phyloP scores from a whole-genome alignment of 2,329 filamentous ascomycete genomes.

The Orbilia ellipsospora region DNA sequence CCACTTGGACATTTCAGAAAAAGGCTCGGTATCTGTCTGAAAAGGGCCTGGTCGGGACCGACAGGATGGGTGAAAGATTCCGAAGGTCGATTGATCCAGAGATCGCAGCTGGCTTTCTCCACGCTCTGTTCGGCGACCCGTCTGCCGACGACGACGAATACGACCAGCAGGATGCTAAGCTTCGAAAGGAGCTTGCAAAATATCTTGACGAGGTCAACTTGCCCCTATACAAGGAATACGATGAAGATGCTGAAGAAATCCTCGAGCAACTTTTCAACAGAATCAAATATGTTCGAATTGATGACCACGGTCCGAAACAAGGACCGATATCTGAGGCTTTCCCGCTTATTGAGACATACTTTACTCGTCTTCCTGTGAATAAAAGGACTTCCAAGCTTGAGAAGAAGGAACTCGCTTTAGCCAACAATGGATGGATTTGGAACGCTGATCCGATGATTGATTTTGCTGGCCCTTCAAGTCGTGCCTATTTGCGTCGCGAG shows the following conservation, averaged over 20 bases:
- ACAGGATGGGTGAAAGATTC: conserved; percentile 83
- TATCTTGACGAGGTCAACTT: conserved; percentile 87
- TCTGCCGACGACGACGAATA: conserved; percentile 69
- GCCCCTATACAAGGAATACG: conserved; percentile 90
- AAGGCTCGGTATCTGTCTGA: conserved; percentile 74
- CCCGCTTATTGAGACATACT: conserved; percentile 92
- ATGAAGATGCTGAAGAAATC: conserved; percentile 82
- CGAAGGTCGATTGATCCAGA: conserved; percentile 76
- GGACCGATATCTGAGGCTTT: conserved; percentile 80
- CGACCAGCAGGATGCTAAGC: conserved; percentile 67
- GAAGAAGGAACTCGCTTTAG: conserved; percentile 80
- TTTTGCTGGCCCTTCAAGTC: conserved; percentile 88
- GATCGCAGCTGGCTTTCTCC: conserved; percentile 75
- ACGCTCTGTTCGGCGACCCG: conserved; percentile 73
- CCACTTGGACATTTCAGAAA: conserved; percentile 64
- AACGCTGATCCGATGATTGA: conserved; percentile 93
- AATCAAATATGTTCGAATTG: conserved; percentile 93
- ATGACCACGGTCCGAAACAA: conserved; percentile 86
- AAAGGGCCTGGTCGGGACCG: conserved; percentile 76
- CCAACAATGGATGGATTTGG: conserved; percentile 99
- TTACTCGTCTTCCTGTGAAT: conserved; percentile 86
- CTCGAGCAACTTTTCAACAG: conserved; percentile 92
- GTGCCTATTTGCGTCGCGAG: conserved; percentile 93
- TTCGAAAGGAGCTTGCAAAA: conserved; percentile 68
- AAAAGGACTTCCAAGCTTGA: conserved; percentile 80